Conservation (phyloP, 768 basidiomycete species). For the Termitomyces sp. region DNA sequence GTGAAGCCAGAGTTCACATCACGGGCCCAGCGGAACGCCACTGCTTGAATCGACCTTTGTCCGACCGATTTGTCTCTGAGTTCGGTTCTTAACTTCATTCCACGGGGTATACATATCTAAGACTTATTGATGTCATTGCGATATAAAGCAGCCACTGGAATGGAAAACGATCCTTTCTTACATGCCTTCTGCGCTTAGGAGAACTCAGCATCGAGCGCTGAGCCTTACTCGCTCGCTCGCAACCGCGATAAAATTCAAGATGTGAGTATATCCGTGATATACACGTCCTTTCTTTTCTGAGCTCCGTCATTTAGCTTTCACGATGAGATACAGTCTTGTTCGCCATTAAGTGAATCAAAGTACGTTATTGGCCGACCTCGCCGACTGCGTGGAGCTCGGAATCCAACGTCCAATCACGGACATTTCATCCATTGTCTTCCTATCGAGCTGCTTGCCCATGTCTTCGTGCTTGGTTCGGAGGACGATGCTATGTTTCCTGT, state of each 20-base stretch:
- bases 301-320: slow-evolving; percentile 7
- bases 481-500: slow-evolving; percentile 55
- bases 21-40: slow-evolving; percentile 3
- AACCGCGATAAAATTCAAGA: slow-evolving; percentile 36
- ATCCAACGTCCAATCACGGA: slow-evolving; percentile 15
- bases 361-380: slow-evolving; percentile 29
- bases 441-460: slow-evolving; percentile 55
- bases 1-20: slow-evolving; percentile 5
- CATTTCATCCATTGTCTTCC: slow-evolving; percentile 60
- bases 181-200: slow-evolving; percentile 32
- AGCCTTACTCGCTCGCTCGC: slow-evolving; percentile 47
- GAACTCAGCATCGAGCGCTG: slow-evolving; percentile 41
- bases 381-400: slow-evolving; percentile 28
- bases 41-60: slow-evolving; percentile 7
- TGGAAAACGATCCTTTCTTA: slow-evolving; percentile 3
- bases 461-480: slow-evolving; percentile 58
- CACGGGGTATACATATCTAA: slow-evolving; percentile 9
- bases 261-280: slow-evolving; percentile 18
- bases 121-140: slow-evolving; percentile 4
- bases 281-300: not conserved
- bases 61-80: slow-evolving; percentile 15
- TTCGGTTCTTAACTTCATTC: slow-evolving; percentile 12
- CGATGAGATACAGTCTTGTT: slow-evolving; percentile 12
- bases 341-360: slow-evolving; percentile 10
- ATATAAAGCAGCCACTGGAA: slow-evolving; percentile 15